phyloP scores from a whole-genome alignment of 225 moss, liverwort and hornwort species.

The Climacium dendroides region DNA sequence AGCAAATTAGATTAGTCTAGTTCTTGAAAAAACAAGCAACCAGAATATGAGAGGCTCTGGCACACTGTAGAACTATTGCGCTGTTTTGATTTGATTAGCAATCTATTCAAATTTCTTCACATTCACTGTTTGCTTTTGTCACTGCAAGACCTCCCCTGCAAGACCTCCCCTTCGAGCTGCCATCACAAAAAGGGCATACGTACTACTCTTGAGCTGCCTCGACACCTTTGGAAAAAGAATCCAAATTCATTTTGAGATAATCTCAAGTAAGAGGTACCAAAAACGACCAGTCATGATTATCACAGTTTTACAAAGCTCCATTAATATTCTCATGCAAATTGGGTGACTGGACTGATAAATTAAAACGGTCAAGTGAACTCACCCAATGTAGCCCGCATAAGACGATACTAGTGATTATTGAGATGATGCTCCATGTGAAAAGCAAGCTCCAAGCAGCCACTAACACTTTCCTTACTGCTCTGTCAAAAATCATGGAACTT shows the following conservation, averaged over 20 bases:
- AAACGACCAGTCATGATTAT: too few species aligned
- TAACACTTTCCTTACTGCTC: conserved; percentile 10
- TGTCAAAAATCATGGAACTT: conserved; percentile 22
- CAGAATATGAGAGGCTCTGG: background rate
- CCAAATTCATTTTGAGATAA: background rate
- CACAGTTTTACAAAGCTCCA: background rate
- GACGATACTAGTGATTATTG: background rate
- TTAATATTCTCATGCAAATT: background rate
- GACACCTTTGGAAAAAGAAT: background rate
- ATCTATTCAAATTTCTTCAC: background rate
- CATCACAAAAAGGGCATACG: background rate
- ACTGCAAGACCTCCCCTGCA: background rate
- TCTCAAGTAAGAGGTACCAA: background rate
- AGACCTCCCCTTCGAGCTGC: background rate
- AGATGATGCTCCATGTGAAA: background rate
- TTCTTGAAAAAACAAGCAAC: background rate
- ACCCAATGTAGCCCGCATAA: background rate
- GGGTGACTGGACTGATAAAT: background rate
- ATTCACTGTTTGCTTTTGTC: background rate
- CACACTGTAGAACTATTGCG: background rate
- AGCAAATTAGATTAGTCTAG: background rate
- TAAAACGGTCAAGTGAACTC: background rate
- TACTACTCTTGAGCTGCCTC: background rate
- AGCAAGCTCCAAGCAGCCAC: background rate
- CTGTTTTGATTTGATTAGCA: background rate